A percentile compares a stretch with the other conserved stretches of the same genome.
phyloP scores from a whole-genome alignment of 441 rosid species.

The Gossypium davidsonii region DNA sequence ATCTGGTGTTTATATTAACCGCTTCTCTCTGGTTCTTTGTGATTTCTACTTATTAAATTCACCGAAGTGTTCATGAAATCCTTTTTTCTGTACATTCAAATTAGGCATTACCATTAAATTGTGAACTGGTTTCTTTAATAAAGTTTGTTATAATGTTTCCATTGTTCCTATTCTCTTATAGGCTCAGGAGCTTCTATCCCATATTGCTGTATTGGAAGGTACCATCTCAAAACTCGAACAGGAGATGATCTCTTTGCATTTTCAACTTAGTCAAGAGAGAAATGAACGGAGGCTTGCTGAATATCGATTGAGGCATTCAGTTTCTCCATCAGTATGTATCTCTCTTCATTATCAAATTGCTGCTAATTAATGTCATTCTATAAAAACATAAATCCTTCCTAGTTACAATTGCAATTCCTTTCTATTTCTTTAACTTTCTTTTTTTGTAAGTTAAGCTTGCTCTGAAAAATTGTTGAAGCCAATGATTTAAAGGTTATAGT shows the following conservation, averaged over 20 bases:
- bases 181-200: conserved; percentile 53
- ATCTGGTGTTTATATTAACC: background rate
- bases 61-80: background rate
- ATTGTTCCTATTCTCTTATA: conserved; percentile 15
- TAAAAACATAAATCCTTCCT: background rate
- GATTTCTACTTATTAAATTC: background rate
- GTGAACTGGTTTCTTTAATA: background rate
- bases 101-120: conserved; percentile 2
- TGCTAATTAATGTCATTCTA: conserved; percentile 18
- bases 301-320: conserved; percentile 48
- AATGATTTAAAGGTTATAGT: background rate
- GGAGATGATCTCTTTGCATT: conserved; percentile 61
- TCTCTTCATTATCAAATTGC: conserved; percentile 18
- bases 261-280: conserved; percentile 70
- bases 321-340: conserved; percentile 38
- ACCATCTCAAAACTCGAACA: conserved; percentile 46
- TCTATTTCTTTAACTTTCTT: background rate
- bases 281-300: conserved; percentile 73
- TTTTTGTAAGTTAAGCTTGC: background rate
- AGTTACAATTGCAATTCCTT: background rate
- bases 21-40: background rate
- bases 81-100: background rate
- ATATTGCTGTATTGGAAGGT: conserved; percentile 42
- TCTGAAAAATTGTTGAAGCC: background rate
- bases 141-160: background rate